Base-by-base conservation (phyloP, 106 monocot species). In the Vanilla planifolia region DNA sequence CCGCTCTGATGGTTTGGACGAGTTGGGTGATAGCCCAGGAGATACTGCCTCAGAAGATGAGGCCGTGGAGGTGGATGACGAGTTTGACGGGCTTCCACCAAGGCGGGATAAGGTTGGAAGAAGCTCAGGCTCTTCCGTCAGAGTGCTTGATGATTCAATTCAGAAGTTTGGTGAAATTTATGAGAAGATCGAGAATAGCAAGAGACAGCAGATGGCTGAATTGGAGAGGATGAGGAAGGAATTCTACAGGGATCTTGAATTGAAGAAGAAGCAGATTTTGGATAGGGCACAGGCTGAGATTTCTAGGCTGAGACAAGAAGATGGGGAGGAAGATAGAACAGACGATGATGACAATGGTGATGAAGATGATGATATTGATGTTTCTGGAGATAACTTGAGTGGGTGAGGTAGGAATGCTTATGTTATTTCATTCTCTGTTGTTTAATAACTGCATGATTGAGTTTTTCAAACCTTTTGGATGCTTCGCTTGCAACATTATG, bases 151-250 rank as follows among this genome's bases (percentile, higher is more conserved):
- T 0, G 79, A 96, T 16, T 91, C 91, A 0, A 87, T 96, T 48
- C 65, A 72, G 60, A 91, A 74, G 61, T 84, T 96, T 60, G 79
- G 90, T 21, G 79, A 81, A 66, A 76, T 91, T 39, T 85, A 81
- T 75, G 84, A 91, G 77, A 91, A 77, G 61, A 77, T 96, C 42
- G 96, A 96, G 79, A 77, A 21, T 35, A 84, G 65, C 57, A 87
- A 77, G 76, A 79, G 81, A 72, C 74, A 84, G 73, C 90, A 86
- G 43, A 76, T 87, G 71, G 64, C 52, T 3, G 91, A 96, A 52
- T 13, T 96, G 50, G 91, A 88, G 61, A 81, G 66, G 66, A 85
- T 96, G 91, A 83, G 96, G 66, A 84, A 67, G 69, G 87, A 90
- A 29, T 91, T 91, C 42, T 79, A 87, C 42, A 81, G 79, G 56